Evolutionary conservation across 345 rosid genomes (phyloP), one percentile per base, ranked within the genome.

Genomic region (Syzygium aromaticum): DNA sequence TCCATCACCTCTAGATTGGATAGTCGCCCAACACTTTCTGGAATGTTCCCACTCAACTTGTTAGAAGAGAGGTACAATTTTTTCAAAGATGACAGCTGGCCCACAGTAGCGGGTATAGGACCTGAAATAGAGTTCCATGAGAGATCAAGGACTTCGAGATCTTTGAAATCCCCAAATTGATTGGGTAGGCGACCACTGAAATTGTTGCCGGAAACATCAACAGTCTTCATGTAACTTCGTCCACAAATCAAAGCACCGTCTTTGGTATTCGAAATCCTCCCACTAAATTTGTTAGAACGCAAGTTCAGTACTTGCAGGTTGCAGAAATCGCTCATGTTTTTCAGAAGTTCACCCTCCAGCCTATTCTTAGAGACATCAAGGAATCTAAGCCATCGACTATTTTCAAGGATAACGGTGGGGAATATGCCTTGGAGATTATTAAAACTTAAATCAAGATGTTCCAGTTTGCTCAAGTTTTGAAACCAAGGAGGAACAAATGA

Each of bases 361-460:
- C 5, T 56, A 56, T 23, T 23, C 23, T 25, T 56, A 56, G 61
- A 56, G 61, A 56, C 13, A 56, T 56, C n/a, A 56, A 56, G 61
- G 61, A 56, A 56, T 56, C 13, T 56, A 56, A 56, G 61, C 12
- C 0, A 0, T 1, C 61, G 0, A 56, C 13, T 56, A 23, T 56
- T 56, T 56, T 56, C 61, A 56, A 56, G 61, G 61, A 56, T 56
- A 56, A 56, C 3, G 22, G n/a, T 0, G n/a, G n/a, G 61, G n/a
- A 56, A 56, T 56, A 56, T 56, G 61, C 61, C 61, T 0, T 0
- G 27, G 0, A 56, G 61, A 0, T 56, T 56, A 56, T 56, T 56
- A 56, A 22, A 56, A 56, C 61, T 56, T 0, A 56, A 9, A 56
- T 56, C 61, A 9, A 56, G 61, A 56, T 56, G 61, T 56, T 56